phyloP scores from a whole-genome alignment of 2,329 filamentous ascomycete species.

The Fusarium sororula region DNA sequence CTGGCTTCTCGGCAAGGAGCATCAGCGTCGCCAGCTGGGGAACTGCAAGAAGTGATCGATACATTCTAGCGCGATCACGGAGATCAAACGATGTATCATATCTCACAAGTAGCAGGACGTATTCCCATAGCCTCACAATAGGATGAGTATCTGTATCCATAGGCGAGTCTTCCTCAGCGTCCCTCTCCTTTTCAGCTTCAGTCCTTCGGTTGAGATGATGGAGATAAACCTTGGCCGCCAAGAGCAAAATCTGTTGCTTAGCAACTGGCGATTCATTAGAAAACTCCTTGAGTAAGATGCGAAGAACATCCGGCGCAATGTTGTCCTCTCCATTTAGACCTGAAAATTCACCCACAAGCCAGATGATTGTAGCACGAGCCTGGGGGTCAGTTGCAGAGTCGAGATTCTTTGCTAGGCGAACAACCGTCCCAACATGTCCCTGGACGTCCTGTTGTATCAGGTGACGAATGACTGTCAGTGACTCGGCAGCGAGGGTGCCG shows the following conservation, averaged over 20 bases:
- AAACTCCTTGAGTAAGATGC: constrained; percentile 88
- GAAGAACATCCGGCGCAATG: constrained; percentile 90
- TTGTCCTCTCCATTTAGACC: constrained; percentile 83
- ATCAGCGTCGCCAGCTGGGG: constrained; percentile 91
- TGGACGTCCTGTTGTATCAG: constrained; percentile 90
- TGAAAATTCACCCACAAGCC: constrained; percentile 95
- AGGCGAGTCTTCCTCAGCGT: constrained; percentile 45
- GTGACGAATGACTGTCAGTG: constrained; percentile 92
- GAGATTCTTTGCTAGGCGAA: constrained; percentile 88
- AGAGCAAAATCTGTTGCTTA: constrained; percentile 88
- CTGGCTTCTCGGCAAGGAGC: constrained; percentile 91
- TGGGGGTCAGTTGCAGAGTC: constrained; percentile 88
- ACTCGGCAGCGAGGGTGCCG: constrained; percentile 88
- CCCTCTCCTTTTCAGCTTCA: constrained; percentile 51
- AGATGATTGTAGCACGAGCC: constrained; percentile 93
- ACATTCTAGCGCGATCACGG: constrained; percentile 88
- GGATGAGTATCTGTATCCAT: constrained; percentile 62
- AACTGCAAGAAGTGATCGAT: constrained; percentile 82
- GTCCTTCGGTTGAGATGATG: constrained; percentile 79
- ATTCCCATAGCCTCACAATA: constrained; percentile 82
- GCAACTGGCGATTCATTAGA: constrained; percentile 83
- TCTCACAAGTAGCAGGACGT: constrained; percentile 83
- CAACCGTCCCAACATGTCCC: constrained; percentile 83
- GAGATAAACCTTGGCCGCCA: constrained; percentile 96
- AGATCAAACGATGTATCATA: constrained; percentile 97